Evolutionary conservation across 2,329 filamentous ascomycete species (phyloP), one percentile per base, ranked within the genome.

Genomic region (Talaromyces sp.): DNA sequence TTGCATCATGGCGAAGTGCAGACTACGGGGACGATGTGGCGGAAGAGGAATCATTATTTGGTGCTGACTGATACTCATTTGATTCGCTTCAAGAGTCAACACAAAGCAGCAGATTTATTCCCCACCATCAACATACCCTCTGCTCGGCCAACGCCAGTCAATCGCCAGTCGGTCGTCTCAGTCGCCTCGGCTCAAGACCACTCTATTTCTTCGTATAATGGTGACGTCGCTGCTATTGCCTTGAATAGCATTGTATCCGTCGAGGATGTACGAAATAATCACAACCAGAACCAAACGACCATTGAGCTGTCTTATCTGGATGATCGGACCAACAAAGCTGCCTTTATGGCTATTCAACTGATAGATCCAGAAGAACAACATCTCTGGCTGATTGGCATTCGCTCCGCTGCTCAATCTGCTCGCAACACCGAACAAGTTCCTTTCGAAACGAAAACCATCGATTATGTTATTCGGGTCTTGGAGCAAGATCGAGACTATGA

Each of bases 41-140:
- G 87, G 71, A 89, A 89, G 76, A 89, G 87, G 77, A 88, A 83
- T 74, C 87, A 90, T 72, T 91, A 88, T 69, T 77, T 91, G 61
- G 88, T 90, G 14, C 77, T 91, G 66, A 91, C 87, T 6, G 88
- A 90, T 66, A 84, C 82, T 5, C 86, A 90, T 72, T 76, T 91
- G 61, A 76, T 90, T 61, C 82, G 88, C 12, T 90, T 88, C 78
- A 89, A 90, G 73, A 88, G 79, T 69, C 86, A 89, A 67, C 76
- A 80, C 50, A 88, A 88, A 71, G 88, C 88, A 12, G 80, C 82
- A 31, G 88, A 90, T 63, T 78, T 81, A 42, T 90, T 90, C 67
- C 81, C 83, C 52, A 78, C 75, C 5, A 82, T 85, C 58, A 77
- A 79, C 2, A 67, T 73, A 11, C 75, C 75, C 59, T 72, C 75